A percentile compares a stretch with the other conserved stretches of the same genome.
These are phyloP conservation scores for Aspergillus pseudoterreus DNA, from an alignment of 2,329 filamentous ascomycete genomes.

Conservation along the genomic window DNA sequence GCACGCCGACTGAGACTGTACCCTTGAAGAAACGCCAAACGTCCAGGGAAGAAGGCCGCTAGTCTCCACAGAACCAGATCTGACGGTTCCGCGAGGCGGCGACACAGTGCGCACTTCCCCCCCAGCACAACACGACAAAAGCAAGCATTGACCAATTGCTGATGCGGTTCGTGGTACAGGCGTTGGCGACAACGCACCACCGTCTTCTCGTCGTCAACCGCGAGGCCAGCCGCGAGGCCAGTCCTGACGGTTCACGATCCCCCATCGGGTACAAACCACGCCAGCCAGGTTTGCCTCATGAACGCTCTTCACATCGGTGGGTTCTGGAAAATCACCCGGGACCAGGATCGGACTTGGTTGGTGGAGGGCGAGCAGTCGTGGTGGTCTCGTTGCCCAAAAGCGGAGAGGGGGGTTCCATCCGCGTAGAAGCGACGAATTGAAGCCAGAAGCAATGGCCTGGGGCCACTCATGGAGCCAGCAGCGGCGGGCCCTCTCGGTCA, in stretches of 20 bases:
- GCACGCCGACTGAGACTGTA: constrained; percentile 39
- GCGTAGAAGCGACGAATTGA: constrained; percentile 21
- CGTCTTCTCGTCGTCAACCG: constrained; percentile 6
- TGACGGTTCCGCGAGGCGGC: too few species aligned
- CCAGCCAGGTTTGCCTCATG: constrained; percentile 14
- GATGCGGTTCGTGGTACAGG: too few species aligned
- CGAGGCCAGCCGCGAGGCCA: constrained; percentile 2
- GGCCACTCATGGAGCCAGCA: constrained; percentile 15
- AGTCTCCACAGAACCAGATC: constrained; percentile 13
- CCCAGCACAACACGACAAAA: background rate
- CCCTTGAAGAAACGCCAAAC: constrained; percentile 36
- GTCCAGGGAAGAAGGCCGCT: constrained; percentile 19
- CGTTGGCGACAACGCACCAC: constrained; percentile 23
- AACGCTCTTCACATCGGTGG: constrained; percentile 9
- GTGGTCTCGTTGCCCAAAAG: constrained; percentile 26
- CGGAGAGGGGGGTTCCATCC: constrained; percentile 21
- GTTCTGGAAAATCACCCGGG: constrained; percentile 11
- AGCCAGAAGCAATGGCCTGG: constrained; percentile 11
- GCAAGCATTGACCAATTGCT: background rate
- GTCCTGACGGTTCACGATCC: constrained; percentile 7
- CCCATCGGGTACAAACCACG: constrained; percentile 20
- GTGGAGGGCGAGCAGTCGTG: constrained; percentile 5
- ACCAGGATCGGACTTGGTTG: constrained; percentile 7
- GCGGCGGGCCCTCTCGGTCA: constrained; percentile 21
- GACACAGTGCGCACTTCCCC: background rate